Conservation (phyloP, 1,139 yeast genomes). For the Cylindricascospora bacillispora region DNA sequence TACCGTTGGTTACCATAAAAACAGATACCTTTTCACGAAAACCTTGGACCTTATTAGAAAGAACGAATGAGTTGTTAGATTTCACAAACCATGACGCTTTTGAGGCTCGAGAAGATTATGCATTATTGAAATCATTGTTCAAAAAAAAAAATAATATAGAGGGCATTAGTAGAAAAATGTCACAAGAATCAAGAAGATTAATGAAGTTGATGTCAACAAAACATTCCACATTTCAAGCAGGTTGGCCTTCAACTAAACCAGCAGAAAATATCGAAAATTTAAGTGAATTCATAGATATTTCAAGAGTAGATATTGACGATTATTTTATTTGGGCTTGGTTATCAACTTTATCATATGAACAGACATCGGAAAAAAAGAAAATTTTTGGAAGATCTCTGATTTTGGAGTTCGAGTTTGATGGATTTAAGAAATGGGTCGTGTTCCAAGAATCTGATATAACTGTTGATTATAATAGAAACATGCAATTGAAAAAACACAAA, state of each 20-base stretch:
- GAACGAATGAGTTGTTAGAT: slow-evolving; percentile 46
- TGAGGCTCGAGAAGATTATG: slow-evolving; percentile 66
- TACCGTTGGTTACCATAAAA: slow-evolving; percentile 56
- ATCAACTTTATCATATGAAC: slow-evolving; percentile 64
- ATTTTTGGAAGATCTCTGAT: slow-evolving; percentile 73
- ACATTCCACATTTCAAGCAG: slow-evolving; percentile 31
- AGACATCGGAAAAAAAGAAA: slow-evolving; percentile 49
- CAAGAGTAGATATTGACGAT: slow-evolving; percentile 65
- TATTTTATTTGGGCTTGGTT: slow-evolving; percentile 90
- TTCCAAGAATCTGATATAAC: slow-evolving; percentile 54
- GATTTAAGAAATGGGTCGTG: slow-evolving; percentile 75
- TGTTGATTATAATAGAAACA: slow-evolving; percentile 27
- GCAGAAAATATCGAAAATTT: slow-evolving; percentile 7
- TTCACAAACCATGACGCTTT: slow-evolving; percentile 62
- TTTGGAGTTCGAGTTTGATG: slow-evolving; percentile 54
- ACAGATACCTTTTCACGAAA: slow-evolving; percentile 49
- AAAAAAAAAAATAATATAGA: slow-evolving; percentile 38
- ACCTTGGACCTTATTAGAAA: slow-evolving; percentile 37
- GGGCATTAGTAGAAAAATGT: slow-evolving; percentile 50
- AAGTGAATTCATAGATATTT: slow-evolving; percentile 32
- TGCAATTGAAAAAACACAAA: slow-evolving; percentile 9
- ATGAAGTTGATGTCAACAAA: slow-evolving; percentile 44
- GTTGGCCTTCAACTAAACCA: slow-evolving; percentile 26
- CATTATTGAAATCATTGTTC: slow-evolving; percentile 61
- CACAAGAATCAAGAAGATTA: slow-evolving; percentile 63